Evolutionary conservation across 768 basidiomycete species (phyloP).

Genomic region (Pholiota conissans): DNA sequence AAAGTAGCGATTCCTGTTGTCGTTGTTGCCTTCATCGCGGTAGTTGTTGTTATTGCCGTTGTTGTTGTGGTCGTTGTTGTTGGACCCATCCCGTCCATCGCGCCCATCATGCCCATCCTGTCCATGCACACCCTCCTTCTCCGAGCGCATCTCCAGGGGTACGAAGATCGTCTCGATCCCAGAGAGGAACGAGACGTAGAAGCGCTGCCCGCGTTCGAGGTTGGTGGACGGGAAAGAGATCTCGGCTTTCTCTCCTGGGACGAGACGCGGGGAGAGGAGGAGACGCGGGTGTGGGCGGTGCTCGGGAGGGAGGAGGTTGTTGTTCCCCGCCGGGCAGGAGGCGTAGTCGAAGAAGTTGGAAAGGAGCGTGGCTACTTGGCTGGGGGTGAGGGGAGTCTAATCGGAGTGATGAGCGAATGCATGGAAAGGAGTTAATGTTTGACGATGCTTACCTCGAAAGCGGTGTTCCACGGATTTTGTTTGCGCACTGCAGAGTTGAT

Average conservation of each 20-base stretch:
- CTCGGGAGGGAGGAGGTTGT: conserved; percentile 36
- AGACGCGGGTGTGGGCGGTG: conserved; percentile 27
- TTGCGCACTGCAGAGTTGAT: conserved; percentile 49
- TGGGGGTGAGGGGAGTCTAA: conserved; percentile 40
- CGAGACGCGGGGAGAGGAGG: conserved; percentile 16
- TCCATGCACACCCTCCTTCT: too few species aligned
- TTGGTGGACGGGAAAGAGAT: conserved; percentile 22
- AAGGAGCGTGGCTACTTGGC: conserved; percentile 40
- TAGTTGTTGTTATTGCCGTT: neutral
- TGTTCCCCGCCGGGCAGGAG: conserved; percentile 53
- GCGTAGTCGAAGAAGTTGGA: conserved; percentile 51
- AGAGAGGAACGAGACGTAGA: conserved; percentile 50
- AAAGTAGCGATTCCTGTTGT: conserved; percentile 12
- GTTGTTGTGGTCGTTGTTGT: conserved; percentile 1
- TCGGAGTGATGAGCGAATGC: neutral
- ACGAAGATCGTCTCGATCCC: conserved; percentile 45
- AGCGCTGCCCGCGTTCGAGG: conserved; percentile 10
- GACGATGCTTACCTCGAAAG: conserved; percentile 50
- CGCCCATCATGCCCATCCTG: neutral
- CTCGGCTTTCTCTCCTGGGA: conserved; percentile 22
- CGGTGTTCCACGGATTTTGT: conserved; percentile 53
- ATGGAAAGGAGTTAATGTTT: too few species aligned
- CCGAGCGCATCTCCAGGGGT: conserved; percentile 27
- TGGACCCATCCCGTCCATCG: neutral
- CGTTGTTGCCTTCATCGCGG: neutral